Base-by-base conservation (phyloP, 306 rosid genomes). In the Cucurbita pepo region DNA sequence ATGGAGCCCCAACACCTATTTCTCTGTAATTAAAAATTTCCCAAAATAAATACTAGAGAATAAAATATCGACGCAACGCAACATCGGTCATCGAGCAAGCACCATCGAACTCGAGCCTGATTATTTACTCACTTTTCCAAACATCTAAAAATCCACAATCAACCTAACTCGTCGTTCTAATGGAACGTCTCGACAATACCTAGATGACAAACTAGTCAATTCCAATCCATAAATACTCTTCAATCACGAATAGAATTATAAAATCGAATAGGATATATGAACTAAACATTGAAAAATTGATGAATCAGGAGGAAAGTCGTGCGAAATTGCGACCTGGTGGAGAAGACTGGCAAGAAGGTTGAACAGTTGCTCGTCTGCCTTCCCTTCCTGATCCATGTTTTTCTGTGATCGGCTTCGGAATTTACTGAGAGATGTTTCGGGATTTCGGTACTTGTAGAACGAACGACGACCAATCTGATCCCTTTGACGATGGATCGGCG, bases 291-390 rank as follows among this genome's bases (percentile, higher is more conserved):
- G 22, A 30, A 16, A 40, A 25, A 14, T n/a, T 21, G 14, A 56
- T 9, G 71, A 53, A 63, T 60, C 4, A 0, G 50, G 50, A 71
- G 62, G 40, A 69, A 69, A 66, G 6, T 11, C 8, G 50, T 2
- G 43, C 1, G 63, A 54, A 48, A 37, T 34, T 8, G 15, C 22
- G 56, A 91, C 97, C 96, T 92, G 86, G 15, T 82, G 88, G 66
- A 92, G 95, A 54, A 92, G 90, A 85, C 13, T 77, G 41, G 92
- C 83, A 52, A 92, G 95, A 43, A 92, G 97, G 81, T 92, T 83
- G 64, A 92, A 90, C 72, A 92, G 84, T 73, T 90, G 90, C 9
- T 79, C 83, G 56, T 92, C 95, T 69, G 88, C 82, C 59, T 86
- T 87, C 18, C 83, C 86, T 73, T 82, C 81, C 47, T 82, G 88